These are phyloP conservation scores for Lentinus brumalis DNA, from an alignment of 768 basidiomycete genomes.

Conservation along the genomic window DNA sequence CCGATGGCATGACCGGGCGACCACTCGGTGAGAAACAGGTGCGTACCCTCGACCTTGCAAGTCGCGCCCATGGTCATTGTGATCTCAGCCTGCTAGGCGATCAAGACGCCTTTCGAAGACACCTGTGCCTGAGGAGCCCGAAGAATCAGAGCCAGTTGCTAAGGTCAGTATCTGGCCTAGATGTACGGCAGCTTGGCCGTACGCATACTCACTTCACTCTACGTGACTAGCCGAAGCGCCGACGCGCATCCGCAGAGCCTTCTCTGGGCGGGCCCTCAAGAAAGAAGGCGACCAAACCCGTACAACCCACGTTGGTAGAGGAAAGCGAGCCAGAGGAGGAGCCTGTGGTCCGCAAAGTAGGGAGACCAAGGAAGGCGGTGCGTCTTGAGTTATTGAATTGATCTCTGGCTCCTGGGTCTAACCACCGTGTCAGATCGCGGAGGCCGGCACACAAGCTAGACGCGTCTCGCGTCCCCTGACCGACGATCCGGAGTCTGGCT, in stretches of 20 bases:
- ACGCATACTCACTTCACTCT: slow-evolving; percentile 8
- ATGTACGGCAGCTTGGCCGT: slow-evolving; percentile 15
- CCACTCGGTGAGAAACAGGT: slow-evolving; percentile 58
- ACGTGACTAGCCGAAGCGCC: slow-evolving; percentile 66
- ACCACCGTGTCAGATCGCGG: slow-evolving; percentile 40
- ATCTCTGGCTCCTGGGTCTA: neutral
- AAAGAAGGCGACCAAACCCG: slow-evolving; percentile 36
- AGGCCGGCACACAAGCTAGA: slow-evolving; percentile 53
- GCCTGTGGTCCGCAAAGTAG: slow-evolving; percentile 59
- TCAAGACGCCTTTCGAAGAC: slow-evolving; percentile 67
- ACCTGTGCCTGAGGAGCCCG: slow-evolving; percentile 44
- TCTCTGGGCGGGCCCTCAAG: slow-evolving; percentile 51
- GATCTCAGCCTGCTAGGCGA: slow-evolving; percentile 42
- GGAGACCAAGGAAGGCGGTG: slow-evolving; percentile 62
- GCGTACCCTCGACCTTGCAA: slow-evolving; percentile 6
- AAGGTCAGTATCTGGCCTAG: slow-evolving; percentile 45
- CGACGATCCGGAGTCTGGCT: slow-evolving; percentile 58
- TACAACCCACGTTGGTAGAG: slow-evolving; percentile 55
- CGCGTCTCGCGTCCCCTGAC: slow-evolving; percentile 45
- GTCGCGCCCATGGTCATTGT: slow-evolving; percentile 7
- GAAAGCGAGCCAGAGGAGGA: slow-evolving; percentile 81
- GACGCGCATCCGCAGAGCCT: slow-evolving; percentile 80
- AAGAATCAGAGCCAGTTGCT: slow-evolving; percentile 30
- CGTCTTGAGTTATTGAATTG: slow-evolving; percentile 5
- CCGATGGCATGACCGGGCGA: slow-evolving; percentile 79